Base-by-base conservation (phyloP, 2,329 filamentous ascomycete genomes). In the Arthrobotrys entomopaga region DNA sequence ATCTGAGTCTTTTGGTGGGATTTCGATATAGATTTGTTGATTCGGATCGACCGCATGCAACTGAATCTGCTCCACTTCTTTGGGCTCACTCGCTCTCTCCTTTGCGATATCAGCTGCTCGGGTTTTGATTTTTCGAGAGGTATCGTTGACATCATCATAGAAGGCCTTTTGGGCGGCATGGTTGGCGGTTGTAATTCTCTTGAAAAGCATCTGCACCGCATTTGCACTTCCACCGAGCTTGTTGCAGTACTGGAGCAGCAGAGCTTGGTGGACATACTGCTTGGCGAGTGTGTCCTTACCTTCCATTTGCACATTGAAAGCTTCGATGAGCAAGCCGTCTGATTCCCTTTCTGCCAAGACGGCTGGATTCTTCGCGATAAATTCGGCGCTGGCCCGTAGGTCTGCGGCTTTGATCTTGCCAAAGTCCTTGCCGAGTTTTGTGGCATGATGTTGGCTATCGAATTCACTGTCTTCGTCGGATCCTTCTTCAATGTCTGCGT, bases 41-140 rank as follows among this genome's bases (percentile, higher is more conserved):
- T 90, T 91, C 0, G 94, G 94, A 81, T 97, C 93, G 10, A 99
- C 93, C 13, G 95, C 94, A 81, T 99, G 95, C 53, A 99, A 86
- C 82, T 99, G 96, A 78, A 99, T 99, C 82, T 97, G 94, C 83
- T 99, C 95, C 8, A 96, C 90, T 22, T 85, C 87, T 1, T 82
- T 82, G 6, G 84, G 84, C 19, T 84, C 84, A 4, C 83, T 85
- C 50, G 85, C 83, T 69, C 84, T 82, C 78, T 90, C 85, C 76
- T 87, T 87, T 46, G 84, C 85, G 76, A 97, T 90, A 81, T 96
- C 91, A 5, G 86, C 85, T 0, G 91, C 89, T 54, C 95, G 88
- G 24, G 85, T 89, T 79, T 88, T 89, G 81, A 99, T 98, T 63
- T 90, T 88, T 79, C 85, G 85, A 82, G 96, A 97, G 2, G 93